These are phyloP conservation scores for Cyclanthera cordifolia DNA, from an alignment of 306 rosid species.

Conservation along the genomic window DNA sequence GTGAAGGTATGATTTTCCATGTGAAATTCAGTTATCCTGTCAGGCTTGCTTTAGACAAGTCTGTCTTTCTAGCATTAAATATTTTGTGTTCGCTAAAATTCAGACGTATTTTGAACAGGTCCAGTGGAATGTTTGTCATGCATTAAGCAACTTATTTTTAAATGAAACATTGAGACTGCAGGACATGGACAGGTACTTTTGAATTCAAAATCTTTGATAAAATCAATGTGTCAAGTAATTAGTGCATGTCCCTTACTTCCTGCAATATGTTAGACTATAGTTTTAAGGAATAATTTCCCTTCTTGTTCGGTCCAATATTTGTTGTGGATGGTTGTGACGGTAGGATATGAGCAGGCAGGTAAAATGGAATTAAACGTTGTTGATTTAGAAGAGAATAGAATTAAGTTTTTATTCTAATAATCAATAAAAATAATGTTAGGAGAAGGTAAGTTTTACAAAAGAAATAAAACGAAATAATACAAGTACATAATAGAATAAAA, in stretches of 20 bases:
- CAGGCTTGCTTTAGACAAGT: slow-evolving; percentile 1
- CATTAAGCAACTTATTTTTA: slow-evolving; percentile 79
- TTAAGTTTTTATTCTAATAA: too few species aligned
- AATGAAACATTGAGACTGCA: slow-evolving; percentile 72
- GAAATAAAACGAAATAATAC: too few species aligned
- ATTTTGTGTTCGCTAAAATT: slow-evolving; percentile 14
- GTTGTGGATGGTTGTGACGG: slow-evolving; percentile 18
- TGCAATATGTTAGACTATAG: neutral
- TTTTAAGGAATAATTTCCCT: neutral
- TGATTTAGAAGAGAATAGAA: neutral
- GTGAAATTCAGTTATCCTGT: slow-evolving; percentile 5
- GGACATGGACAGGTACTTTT: slow-evolving; percentile 68
- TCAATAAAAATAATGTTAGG: too few species aligned
- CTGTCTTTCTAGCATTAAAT: neutral
- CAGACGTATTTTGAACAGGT: slow-evolving; percentile 42
- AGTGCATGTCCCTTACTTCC: neutral
- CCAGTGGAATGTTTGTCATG: slow-evolving; percentile 99
- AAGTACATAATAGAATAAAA: too few species aligned
- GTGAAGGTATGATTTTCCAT: slow-evolving; percentile 57
- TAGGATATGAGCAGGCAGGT: slow-evolving; percentile 86
- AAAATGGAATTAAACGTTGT: slow-evolving; percentile 2
- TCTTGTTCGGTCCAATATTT: neutral
- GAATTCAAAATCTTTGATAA: neutral
- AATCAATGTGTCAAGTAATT: neutral
- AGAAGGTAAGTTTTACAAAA: too few species aligned